Percentiles rank a stretch among this genome's conserved stretches.
Evolutionary conservation across 306 rosid species (phyloP).

Genomic region (Arachis hypogaea): DNA sequence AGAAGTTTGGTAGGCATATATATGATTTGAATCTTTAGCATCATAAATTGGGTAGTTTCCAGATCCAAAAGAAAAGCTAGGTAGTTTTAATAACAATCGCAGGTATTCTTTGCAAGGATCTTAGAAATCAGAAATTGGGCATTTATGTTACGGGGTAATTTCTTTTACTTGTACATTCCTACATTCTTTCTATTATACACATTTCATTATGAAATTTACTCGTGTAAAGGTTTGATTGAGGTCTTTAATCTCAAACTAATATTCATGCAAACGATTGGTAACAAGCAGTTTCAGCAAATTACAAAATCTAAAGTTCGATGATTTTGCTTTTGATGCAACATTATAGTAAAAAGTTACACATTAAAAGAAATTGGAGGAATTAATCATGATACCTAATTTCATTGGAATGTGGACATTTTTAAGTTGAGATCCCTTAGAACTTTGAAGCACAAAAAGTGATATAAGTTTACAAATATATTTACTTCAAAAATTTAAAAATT

Average conservation of each 20-base stretch:
- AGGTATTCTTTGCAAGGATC: conserved; percentile 45
- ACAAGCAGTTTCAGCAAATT: neutral
- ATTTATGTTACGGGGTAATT: conserved; percentile 43
- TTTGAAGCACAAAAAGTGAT: too few species aligned
- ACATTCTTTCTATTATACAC: conserved; percentile 54
- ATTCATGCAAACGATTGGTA: neutral
- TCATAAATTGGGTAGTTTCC: conserved; percentile 44
- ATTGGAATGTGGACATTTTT: too few species aligned
- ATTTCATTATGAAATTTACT: conserved; percentile 44
- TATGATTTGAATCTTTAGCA: conserved; percentile 49
- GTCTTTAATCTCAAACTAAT: conserved; percentile 20
- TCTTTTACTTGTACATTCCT: conserved; percentile 54
- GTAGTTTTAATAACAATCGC: conserved; percentile 48
- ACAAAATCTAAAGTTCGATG: neutral
- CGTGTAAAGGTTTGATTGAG: conserved; percentile 48
- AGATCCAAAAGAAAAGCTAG: too few species aligned
- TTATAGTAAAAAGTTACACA: too few species aligned
- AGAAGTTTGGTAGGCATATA: conserved; percentile 54
- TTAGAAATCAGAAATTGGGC: conserved; percentile 50
- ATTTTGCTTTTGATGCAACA: neutral
- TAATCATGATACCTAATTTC: too few species aligned
- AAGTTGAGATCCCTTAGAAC: too few species aligned
- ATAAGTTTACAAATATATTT: too few species aligned
- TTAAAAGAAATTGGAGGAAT: too few species aligned
- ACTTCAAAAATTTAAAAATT: too few species aligned